Base-by-base conservation (phyloP, 495 filamentous ascomycete species). In the Aspergillus funiculosus region DNA sequence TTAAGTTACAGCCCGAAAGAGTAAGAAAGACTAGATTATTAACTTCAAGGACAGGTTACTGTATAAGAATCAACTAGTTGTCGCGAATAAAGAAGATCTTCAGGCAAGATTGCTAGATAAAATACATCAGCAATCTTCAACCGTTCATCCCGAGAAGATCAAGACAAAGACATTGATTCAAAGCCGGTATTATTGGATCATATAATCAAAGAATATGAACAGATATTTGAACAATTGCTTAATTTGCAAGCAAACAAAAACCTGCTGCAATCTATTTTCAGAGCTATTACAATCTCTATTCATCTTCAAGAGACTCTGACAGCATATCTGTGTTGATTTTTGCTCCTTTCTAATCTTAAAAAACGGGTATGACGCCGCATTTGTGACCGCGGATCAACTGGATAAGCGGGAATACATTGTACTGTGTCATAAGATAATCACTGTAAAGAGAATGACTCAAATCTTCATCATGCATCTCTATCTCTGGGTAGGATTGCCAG, bases 21-120 rank as follows among this genome's bases (percentile, higher is more conserved):
- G 34, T 9, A n/a, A 32, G 22, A 29, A 44, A 32, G 14, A 44
- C 20, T 31, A 11, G 17, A 11, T 44, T 32, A 44, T 44, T 11
- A 28, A 32, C 18, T 44, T 14, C n/a, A 10, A 32, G 41, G 17
- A 32, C 28, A 44, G 24, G 15, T 24, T 40, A 20, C 14, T 11
- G 28, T 32, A 19, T 19, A 13, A 30, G 14, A 13, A 30, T 30
- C 11, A 13, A 30, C 28, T 30, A 11, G 28, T 30, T 40, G 21
- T 27, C 21, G 21, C 38, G 25, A 13, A 40, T 43, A 43, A 17
- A 22, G 5, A 15, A 19, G n/a, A 15, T 43, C 40, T 43, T 43
- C 26, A 5, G 30, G 28, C 25, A 43, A 21, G 10, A 22, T 43
- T 26, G 25, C 25, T 26, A 5, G 25, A 26, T 26, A 10, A 26